phyloP scores from a whole-genome alignment of 148 eudicot genomes.

The Cornus florida region DNA sequence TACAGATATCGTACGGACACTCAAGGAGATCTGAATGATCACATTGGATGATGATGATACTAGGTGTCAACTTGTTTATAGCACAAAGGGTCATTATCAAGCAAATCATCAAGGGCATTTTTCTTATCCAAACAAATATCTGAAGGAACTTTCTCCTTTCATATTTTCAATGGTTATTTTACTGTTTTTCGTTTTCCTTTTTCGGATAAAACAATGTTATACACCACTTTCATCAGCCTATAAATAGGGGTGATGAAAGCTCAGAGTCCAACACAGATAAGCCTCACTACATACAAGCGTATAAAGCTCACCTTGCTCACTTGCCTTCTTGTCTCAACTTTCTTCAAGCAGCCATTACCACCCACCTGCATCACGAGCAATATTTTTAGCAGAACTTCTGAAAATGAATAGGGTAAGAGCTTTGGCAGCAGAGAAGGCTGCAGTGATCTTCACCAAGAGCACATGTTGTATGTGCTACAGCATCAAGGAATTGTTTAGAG shows the following conservation, averaged over 20 bases:
- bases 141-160: constrained; percentile 8
- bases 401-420: constrained; percentile 41
- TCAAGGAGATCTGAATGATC: not conserved
- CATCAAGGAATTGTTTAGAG: constrained; percentile 38
- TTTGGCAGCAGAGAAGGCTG: constrained; percentile 41
- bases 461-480: constrained; percentile 55
- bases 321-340: not conserved
- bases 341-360: not conserved
- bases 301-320: not conserved
- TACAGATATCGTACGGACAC: constrained; percentile 7
- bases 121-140: constrained; percentile 40
- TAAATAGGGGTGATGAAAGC: constrained; percentile 37
- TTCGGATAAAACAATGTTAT: constrained; percentile 15
- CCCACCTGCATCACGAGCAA: not conserved
- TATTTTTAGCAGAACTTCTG: not conserved
- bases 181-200: constrained; percentile 2
- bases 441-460: constrained; percentile 57
- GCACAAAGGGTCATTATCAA: constrained; percentile 30
- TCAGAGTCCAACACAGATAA: constrained; percentile 9
- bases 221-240: constrained; percentile 17
- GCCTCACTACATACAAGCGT: not conserved
- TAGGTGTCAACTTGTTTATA: constrained; percentile 31
- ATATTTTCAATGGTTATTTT: not conserved
- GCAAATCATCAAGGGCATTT: constrained; percentile 21
- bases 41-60: not conserved